Conservation (phyloP, 139 green algal species). For the Picochlorum sp. region DNA sequence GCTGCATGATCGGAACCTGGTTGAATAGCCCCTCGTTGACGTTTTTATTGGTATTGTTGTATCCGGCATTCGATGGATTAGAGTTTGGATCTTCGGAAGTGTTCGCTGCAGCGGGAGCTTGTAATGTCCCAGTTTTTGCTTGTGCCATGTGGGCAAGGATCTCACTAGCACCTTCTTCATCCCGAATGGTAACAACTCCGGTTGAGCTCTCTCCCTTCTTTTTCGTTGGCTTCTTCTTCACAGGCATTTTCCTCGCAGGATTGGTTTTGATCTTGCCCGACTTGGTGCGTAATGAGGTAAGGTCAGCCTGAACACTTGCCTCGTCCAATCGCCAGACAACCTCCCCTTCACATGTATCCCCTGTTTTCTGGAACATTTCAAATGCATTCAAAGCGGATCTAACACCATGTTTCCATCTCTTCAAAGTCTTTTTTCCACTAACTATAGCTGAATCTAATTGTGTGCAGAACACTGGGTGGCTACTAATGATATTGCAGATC, state of each 20-base stretch:
- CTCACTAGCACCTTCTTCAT: conserved; percentile 15
- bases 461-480: conserved; percentile 12
- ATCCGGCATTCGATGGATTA: too few relatives aligned
- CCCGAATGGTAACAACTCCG: background rate
- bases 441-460: conserved; percentile 37
- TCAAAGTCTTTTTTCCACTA: conserved; percentile 34
- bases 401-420: conserved; percentile 39
- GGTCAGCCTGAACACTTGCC: conserved; percentile 10
- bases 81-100: too few relatives aligned
- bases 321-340: conserved; percentile 34
- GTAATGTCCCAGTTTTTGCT: background rate
- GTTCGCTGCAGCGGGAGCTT: too few relatives aligned
- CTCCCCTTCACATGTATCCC: conserved; percentile 19
- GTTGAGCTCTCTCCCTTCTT: background rate
- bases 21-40: background rate
- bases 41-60: too few relatives aligned
- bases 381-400: conserved; percentile 35
- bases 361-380: conserved; percentile 29
- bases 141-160: conserved; percentile 12
- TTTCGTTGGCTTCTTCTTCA: conserved; percentile 7
- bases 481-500: conserved; percentile 22
- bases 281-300: conserved; percentile 7
- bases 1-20: conserved; percentile 6
- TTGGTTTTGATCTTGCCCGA: conserved; percentile 9
- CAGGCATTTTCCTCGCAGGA: conserved; percentile 7